A percentile compares a stretch with the other conserved stretches of the same genome.
Conservation (phyloP, 768 basidiomycete species). For the Leccinum imitatum region DNA sequence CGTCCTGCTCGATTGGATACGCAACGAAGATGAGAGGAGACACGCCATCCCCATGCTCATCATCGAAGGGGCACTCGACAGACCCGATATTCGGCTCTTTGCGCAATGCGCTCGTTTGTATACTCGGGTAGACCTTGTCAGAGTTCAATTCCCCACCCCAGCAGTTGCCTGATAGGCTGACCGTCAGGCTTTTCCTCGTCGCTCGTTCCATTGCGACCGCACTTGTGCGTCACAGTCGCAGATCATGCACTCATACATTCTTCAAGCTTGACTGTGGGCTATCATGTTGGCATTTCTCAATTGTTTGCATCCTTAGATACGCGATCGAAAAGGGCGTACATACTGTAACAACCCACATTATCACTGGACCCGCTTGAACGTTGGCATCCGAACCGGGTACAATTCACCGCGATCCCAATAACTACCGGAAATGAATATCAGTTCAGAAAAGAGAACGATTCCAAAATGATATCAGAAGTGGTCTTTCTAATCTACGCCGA, state of each 20-base stretch:
- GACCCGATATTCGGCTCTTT: slow-evolving; percentile 19
- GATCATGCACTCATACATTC: background rate
- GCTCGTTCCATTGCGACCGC: background rate
- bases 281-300: background rate
- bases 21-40: slow-evolving; percentile 11
- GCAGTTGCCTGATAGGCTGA: background rate
- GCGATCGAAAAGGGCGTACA: slow-evolving; percentile 3
- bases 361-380: background rate
- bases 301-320: slow-evolving; percentile 6
- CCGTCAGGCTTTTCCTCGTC: background rate
- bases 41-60: slow-evolving; percentile 15
- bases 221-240: background rate
- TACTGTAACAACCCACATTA: slow-evolving; percentile 1
- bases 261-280: background rate
- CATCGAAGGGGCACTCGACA: slow-evolving; percentile 19
- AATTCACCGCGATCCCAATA: background rate
- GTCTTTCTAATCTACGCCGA: slow-evolving; percentile 56
- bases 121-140: slow-evolving; percentile 20
- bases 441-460: background rate
- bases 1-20: slow-evolving; percentile 24
- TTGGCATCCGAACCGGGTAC: background rate
- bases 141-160: background rate
- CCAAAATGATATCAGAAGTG: slow-evolving; percentile 33
- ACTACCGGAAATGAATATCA: background rate
- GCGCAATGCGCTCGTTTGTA: slow-evolving; percentile 8